phyloP scores from a whole-genome alignment of 2,329 filamentous ascomycete species.

The Apiospora aurea region DNA sequence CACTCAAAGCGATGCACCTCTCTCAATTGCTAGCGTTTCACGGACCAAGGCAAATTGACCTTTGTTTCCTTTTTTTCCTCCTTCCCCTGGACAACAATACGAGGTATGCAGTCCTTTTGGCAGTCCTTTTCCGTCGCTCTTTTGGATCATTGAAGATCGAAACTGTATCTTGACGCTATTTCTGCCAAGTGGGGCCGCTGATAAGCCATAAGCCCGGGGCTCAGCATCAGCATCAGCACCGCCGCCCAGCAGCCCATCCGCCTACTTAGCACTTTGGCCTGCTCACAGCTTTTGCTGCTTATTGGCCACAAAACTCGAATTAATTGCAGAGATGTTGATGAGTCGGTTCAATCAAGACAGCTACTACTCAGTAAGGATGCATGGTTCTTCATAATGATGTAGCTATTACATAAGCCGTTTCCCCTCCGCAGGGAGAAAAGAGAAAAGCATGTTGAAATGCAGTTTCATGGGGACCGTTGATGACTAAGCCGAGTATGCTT shows the following conservation, averaged over 20 bases:
- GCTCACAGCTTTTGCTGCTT: background rate
- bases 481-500: slow-evolving; percentile 1
- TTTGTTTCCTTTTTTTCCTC: background rate
- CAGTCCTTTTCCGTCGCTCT: background rate
- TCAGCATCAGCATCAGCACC: background rate
- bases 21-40: background rate
- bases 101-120: background rate
- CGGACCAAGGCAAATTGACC: background rate
- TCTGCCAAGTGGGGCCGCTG: slow-evolving; percentile 7
- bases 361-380: no score
- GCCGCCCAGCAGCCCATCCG: background rate
- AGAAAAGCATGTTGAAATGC: background rate
- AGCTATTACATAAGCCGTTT: no score
- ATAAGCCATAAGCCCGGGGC: slow-evolving; percentile 18
- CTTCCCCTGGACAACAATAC: background rate
- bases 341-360: background rate
- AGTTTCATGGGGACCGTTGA: background rate
- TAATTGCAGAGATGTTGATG: background rate
- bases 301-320: background rate
- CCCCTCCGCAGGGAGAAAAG: background rate
- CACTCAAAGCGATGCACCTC: background rate
- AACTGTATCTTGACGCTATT: slow-evolving; percentile 21
- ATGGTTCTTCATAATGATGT: background rate
- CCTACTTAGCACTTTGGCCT: background rate
- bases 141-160: background rate